Percentiles rank a stretch among this genome's conserved stretches.
Conservation (phyloP, 2,329 filamentous ascomycete species). For the Fusarium globosum region DNA sequence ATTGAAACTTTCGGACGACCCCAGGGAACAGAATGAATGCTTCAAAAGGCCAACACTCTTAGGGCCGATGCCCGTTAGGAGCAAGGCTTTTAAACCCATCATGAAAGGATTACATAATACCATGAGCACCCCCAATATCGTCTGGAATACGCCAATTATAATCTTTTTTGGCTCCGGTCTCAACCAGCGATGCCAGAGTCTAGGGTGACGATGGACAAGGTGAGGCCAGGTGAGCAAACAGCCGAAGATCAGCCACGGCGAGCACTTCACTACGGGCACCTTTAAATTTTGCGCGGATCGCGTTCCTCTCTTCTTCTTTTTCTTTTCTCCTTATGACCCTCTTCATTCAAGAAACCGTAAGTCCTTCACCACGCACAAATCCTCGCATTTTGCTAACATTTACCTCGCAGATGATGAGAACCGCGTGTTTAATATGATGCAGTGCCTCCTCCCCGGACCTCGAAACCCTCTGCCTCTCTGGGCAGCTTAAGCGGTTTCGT, state of each 20-base stretch:
- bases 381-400: constrained; percentile 45
- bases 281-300: constrained; percentile 53
- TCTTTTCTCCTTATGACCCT: constrained; percentile 82
- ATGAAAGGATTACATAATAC: rapidly evolving
- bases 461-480: constrained; percentile 84
- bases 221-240: constrained; percentile 6
- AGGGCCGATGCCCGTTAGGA: neutral
- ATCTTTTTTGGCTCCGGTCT: rapidly evolving
- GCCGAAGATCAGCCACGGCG: constrained; percentile 45
- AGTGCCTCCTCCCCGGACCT: constrained; percentile 72
- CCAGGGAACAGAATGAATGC: too few relatives aligned
- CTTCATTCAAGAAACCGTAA: constrained; percentile 98
- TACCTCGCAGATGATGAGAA: constrained; percentile 93
- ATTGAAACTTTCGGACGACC: rapidly evolving
- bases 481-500: constrained; percentile 84
- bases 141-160: too few relatives aligned
- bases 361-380: constrained; percentile 52
- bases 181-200: neutral
- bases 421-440: constrained; percentile 94
- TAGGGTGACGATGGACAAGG: neutral
- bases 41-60: too few relatives aligned
- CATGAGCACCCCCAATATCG: neutral
- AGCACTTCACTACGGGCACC: constrained; percentile 39
- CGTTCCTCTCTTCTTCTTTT: constrained; percentile 50
- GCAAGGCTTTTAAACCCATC: rapidly evolving